phyloP scores from a whole-genome alignment of 225 moss, liverwort and hornwort species.

The Thuidium tamariscinum region DNA sequence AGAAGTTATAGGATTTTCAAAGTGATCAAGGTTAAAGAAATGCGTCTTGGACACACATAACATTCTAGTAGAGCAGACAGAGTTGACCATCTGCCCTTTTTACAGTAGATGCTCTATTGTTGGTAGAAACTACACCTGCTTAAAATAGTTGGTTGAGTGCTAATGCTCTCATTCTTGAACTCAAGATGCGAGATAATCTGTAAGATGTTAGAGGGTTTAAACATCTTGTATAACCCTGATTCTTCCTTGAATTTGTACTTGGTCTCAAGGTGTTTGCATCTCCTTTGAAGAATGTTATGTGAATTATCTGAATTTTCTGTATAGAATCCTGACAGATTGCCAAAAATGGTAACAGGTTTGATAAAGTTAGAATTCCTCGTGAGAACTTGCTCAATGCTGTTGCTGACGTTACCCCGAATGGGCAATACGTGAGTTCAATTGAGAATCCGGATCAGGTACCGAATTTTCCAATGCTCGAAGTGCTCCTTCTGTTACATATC shows the following conservation, averaged over 20 bases:
- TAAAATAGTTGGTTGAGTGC: not conserved
- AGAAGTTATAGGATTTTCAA: not conserved
- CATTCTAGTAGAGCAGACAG: not conserved
- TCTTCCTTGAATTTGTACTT: not conserved
- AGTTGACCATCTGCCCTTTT: not conserved
- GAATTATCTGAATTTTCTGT: not conserved
- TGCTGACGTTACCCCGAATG: constrained; percentile 70
- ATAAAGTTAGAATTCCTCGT: constrained; percentile 70
- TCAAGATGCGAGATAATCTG: not conserved
- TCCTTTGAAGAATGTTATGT: not conserved
- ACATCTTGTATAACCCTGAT: not conserved
- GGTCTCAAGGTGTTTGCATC: not conserved
- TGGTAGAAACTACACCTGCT: not conserved
- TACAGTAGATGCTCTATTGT: not conserved
- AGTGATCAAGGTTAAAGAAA: not conserved
- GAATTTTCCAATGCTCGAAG: not conserved
- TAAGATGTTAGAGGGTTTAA: not conserved
- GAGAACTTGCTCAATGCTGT: constrained; percentile 88
- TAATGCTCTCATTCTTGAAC: not conserved
- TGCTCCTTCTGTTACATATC: not conserved
- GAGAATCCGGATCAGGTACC: constrained; percentile 69
- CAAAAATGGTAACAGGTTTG: constrained; percentile 44
- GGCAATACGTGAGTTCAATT: constrained; percentile 61
- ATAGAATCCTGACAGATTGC: not conserved
- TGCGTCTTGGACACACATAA: not conserved